A percentile compares a stretch with the other conserved stretches of the same genome.
Evolutionary conservation across 441 rosid genomes (phyloP).

Genomic region (Pelargonium fulgidum): DNA sequence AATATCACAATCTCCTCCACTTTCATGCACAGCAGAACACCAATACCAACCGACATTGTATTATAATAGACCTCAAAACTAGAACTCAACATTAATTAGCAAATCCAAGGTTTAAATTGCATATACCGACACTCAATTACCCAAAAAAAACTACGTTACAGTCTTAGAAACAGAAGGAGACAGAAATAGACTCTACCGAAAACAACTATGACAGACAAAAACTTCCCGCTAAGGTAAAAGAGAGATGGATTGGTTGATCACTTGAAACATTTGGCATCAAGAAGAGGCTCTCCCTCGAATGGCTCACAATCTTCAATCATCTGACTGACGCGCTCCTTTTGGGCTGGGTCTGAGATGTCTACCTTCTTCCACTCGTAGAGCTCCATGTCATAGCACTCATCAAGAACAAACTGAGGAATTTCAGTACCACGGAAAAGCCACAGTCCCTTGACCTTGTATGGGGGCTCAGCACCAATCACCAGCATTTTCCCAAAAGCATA

Average conservation of each 20-base stretch:
- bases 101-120: not conserved
- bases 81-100: not conserved
- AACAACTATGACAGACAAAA: not conserved
- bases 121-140: not conserved
- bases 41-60: not conserved
- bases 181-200: not conserved
- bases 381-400: conserved; percentile 96
- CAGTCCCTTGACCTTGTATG: conserved; percentile 83
- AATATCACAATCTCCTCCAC: not conserved
- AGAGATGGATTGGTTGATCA: conserved; percentile 19
- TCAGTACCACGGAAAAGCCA: conserved; percentile 93
- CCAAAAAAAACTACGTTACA: not conserved
- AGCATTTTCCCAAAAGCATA: conserved; percentile 93
- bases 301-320: conserved; percentile 92
- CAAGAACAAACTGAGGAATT: conserved; percentile 67
- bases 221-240: no score
- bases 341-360: conserved; percentile 66
- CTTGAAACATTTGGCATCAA: conserved; percentile 97
- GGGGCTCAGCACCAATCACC: conserved; percentile 61
- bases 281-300: conserved; percentile 77
- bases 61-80: not conserved
- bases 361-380: conserved; percentile 86
- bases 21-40: not conserved
- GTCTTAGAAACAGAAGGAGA: not conserved
- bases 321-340: conserved; percentile 83